Base-by-base conservation (phyloP, 2,329 filamentous ascomycete species). In the Arthrocladium fulminans region DNA sequence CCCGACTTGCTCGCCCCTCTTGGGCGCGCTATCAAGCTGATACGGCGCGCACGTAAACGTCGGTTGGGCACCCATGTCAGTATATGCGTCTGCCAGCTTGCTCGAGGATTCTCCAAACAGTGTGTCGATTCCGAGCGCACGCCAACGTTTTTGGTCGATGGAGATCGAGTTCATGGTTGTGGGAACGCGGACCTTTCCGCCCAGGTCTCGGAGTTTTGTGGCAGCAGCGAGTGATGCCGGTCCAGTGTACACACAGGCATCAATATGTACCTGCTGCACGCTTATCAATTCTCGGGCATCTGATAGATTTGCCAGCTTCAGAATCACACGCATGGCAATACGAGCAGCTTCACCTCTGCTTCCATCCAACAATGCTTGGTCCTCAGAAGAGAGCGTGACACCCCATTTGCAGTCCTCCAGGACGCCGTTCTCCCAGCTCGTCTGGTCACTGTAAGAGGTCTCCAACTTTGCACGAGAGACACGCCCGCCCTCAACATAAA, bases 11-110 rank as follows among this genome's bases (percentile, higher is more conserved):
- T 73, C 66, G 3, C 67, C 70, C 2, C 40, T 15, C 4, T 56
- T 54, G 1, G 67, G 67, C 13, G 58, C 59, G 23, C 47, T 61
- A 1, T 67, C 62, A 0, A 72, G 63, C 2, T 63, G 57, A 47
- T 73, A 73, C 0, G 71, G 70, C 0, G 69, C 67, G 43, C 70
- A 73, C 2, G 69, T 73, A 45, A 70, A 73, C 2, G 61, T 71
- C 8, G 62, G 61, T 1, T 49, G 53, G 0, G 67, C 68, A 3
- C 69, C 70, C 66, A 73, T 68, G 3, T 59, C 57, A 0, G 65
- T 45, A 45, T 71, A 73, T 0, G 63, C 57, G 13, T 65, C 56
- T 1, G 63, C 69, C 2, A 73, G 52, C 15, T 59, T 57, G 4
- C 60, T 61, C 1, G 67, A 63, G 1, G 63, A 59, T 3, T 52